Percentiles rank a stretch among this genome's conserved stretches.
These are phyloP conservation scores for Cladosporium sp. DNA, from an alignment of 2,329 filamentous ascomycete genomes.

Conservation along the genomic window DNA sequence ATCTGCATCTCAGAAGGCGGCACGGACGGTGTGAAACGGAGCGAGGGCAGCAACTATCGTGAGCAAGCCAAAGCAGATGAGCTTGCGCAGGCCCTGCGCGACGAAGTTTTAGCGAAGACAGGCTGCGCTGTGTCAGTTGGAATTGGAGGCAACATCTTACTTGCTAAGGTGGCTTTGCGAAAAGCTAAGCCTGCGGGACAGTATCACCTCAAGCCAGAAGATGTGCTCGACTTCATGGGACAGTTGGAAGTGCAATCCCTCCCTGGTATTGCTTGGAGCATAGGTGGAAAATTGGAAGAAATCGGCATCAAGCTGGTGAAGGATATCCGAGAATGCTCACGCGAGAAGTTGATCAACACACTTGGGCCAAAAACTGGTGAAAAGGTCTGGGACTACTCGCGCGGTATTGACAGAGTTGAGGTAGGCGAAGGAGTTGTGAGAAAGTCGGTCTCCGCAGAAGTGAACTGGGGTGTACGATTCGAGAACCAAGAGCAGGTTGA, in stretches of 20 bases:
- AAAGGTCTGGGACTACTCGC: slow-evolving; percentile 83
- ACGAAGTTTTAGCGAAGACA: slow-evolving; percentile 68
- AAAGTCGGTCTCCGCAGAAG: slow-evolving; percentile 94
- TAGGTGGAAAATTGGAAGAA: slow-evolving; percentile 82
- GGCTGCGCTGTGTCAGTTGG: slow-evolving; percentile 88
- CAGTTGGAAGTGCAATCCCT: slow-evolving; percentile 74
- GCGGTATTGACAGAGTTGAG: slow-evolving; percentile 79
- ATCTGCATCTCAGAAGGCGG: slow-evolving; percentile 63
- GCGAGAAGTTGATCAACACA: slow-evolving; percentile 66
- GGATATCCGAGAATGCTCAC: slow-evolving; percentile 73
- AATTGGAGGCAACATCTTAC: slow-evolving; percentile 83
- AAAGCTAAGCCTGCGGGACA: slow-evolving; percentile 95
- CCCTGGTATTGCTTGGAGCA: slow-evolving; percentile 88
- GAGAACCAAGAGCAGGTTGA: slow-evolving; percentile 88
- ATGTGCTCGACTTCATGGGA: slow-evolving; percentile 71
- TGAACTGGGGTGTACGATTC: slow-evolving; percentile 97
- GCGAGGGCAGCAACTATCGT: slow-evolving; percentile 66
- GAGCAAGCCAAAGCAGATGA: slow-evolving; percentile 76
- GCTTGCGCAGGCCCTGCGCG: slow-evolving; percentile 64
- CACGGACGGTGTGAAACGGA: slow-evolving; percentile 60
- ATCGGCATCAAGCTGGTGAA: slow-evolving; percentile 77
- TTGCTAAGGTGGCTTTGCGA: slow-evolving; percentile 84
- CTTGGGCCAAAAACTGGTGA: slow-evolving; percentile 91
- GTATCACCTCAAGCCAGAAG: slow-evolving; percentile 78
- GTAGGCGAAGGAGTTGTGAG: slow-evolving; percentile 80